These are phyloP conservation scores for Phytophthora macrochlamydospora DNA, from an alignment of 352 stramenopile genomes.

Conservation along the genomic window DNA sequence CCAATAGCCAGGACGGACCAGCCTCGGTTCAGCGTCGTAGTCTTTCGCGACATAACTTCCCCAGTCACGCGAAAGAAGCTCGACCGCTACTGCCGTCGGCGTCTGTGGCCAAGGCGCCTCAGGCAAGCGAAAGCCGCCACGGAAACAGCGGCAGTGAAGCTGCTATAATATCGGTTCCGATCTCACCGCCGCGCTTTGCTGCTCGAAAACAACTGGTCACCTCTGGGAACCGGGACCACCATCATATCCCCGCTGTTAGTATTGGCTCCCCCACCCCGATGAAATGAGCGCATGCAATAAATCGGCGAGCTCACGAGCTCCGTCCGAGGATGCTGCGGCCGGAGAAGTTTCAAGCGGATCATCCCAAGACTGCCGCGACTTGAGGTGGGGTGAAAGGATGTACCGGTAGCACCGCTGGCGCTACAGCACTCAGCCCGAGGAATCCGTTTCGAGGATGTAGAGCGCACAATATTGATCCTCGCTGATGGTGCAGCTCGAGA, in stretches of 20 bases:
- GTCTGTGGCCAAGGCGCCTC: constrained; percentile 12
- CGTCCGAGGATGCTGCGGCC: not conserved
- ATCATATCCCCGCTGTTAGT: too few species aligned
- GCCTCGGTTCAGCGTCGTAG: not conserved
- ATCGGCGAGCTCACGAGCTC: not conserved
- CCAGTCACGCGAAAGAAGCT: constrained; percentile 10
- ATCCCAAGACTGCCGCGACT: too few species aligned
- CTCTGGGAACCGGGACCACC: too few species aligned
- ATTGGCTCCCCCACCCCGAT: not conserved
- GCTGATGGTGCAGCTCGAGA: too few species aligned
- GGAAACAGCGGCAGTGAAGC: constrained; percentile 12
- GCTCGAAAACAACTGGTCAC: too few species aligned
- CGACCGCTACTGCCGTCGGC: constrained; percentile 7
- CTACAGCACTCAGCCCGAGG: too few species aligned
- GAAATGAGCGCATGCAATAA: constrained; percentile 14
- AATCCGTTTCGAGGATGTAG: too few species aligned
- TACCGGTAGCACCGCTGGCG: too few species aligned
- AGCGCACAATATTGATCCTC: too few species aligned
- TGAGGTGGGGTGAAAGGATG: too few species aligned
- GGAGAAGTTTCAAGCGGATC: not conserved
- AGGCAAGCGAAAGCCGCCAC: constrained; percentile 9
- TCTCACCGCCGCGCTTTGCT: too few species aligned
- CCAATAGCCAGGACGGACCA: not conserved
- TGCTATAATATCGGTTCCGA: too few species aligned
- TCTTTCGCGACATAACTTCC: not conserved